Evolutionary conservation across 352 stramenopile genomes (phyloP), one percentile per base, ranked within the genome.

Genomic region (Sclerospora graminicola): DNA sequence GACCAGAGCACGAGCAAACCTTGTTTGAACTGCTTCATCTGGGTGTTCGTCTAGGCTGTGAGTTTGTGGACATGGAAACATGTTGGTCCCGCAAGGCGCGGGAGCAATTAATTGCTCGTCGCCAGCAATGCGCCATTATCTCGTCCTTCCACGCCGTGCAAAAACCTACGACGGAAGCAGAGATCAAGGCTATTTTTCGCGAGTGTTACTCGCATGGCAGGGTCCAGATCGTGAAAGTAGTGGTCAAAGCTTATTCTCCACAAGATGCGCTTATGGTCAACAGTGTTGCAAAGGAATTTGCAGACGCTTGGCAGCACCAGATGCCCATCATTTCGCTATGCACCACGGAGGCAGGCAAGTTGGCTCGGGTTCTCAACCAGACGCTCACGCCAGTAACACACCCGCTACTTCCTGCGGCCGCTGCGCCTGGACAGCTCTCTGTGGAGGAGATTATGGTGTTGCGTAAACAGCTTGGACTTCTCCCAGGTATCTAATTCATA

Each of bases 31-130:
- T 98, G 36, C 70, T 98, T 11, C 60, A 83, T 7, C 66, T 97
- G 21, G 94, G 92, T 31, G 64, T 98, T 44, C 82, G 91, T 2
- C 78, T 89, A 40, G 95, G 91, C 10, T 95, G 92, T 32, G 95
- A 98, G 60, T 93, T 97, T 41, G 69, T 99, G 28, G 96, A 99
- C 62, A 81, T 99, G 30, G 96, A 99, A 61, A 92, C 85, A 24
- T 87, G 72, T 51, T 87, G 76, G 75, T 74, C 73, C 15, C 55
- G 78, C 51, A 40, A 89, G 69, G 82, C 79, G 64, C 70, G 69
- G 43, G 50, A 70, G 23, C 30, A 74, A 0, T 21, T 90, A 33
- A 45, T 88, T 19, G 46, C 57, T 16, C 37, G 55, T 16, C 59
- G 70, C 37, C 57, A 66, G 19, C 57, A 63, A 48, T 59, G 66